phyloP scores from a whole-genome alignment of 768 basidiomycete genomes.

The Naganishia vishniacii region DNA sequence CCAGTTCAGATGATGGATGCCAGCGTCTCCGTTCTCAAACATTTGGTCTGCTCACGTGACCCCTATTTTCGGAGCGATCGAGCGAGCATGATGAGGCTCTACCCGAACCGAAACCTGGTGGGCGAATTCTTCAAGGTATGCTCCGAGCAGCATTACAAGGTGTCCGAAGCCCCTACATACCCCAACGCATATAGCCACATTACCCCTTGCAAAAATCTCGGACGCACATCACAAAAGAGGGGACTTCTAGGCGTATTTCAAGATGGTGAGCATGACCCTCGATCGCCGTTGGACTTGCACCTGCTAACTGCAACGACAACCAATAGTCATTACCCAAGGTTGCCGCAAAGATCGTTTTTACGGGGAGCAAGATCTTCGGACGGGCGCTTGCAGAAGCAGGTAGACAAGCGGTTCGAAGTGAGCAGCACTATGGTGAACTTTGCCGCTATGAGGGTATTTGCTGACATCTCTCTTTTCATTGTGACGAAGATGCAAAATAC shows the following conservation, averaged over 20 bases:
- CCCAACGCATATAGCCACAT: too few species aligned
- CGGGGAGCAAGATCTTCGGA: slow-evolving; percentile 54
- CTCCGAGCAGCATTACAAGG: too few species aligned
- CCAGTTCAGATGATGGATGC: neutral
- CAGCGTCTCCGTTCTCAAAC: neutral
- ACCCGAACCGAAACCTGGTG: neutral
- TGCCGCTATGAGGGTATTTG: too few species aligned
- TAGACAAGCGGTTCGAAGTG: slow-evolving; percentile 87
- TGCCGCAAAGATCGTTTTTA: slow-evolving; percentile 14
- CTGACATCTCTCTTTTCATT: neutral
- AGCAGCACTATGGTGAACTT: slow-evolving; percentile 45
- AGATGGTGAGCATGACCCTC: slow-evolving; percentile 8
- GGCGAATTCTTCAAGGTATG: neutral
- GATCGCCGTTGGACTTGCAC: neutral
- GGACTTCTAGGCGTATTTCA: neutral
- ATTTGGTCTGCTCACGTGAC: neutral
- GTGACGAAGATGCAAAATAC: slow-evolving; percentile 74
- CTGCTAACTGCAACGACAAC: neutral
- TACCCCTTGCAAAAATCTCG: neutral
- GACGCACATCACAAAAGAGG: neutral
- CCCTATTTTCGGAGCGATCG: neutral
- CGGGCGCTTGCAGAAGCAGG: slow-evolving; percentile 88
- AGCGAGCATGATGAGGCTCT: neutral
- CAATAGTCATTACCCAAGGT: slow-evolving; percentile 5
- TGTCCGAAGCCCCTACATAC: too few species aligned